Base-by-base conservation (phyloP, 2,329 filamentous ascomycete genomes). In the Colletotrichum caudatum region DNA sequence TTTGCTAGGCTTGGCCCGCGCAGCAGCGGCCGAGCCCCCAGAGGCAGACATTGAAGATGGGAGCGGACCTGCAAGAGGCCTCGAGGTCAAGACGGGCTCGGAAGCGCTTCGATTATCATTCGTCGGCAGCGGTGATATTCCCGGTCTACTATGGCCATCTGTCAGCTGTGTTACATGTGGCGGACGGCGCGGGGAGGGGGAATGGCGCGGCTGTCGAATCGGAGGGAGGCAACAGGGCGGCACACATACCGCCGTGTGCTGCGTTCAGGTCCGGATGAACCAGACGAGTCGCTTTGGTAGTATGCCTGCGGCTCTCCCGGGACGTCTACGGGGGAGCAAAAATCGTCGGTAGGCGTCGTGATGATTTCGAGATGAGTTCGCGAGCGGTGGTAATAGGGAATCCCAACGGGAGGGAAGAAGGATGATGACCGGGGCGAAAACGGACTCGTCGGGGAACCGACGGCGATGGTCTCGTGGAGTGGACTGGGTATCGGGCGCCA, bases 101-200 rank as follows among this genome's bases (percentile, higher is more conserved):
- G 83, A 83, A 67, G 81, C 80, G 78, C 80, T 84, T 81, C 81
- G 82, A 71, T 76, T 81, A 74, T 87, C 87, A 88, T 89, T 85
- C 84, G 86, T 80, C 77, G 78, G 71, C 64, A 74, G 75, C 29
- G 76, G 75, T 33, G 75, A 77, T 41, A 75, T 62, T 46, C 66
- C 77, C 37, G 76, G 74, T 75, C 81, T 82, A 67, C 44, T 74
- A 41, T 23, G 61, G 39, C 20, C 41, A 29, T 39, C 48, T 60
- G 69, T 72, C 54, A 72, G 69, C 54, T 35, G 59, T 71, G 67
- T 41, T 41, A 50, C 67, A 44, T 44, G 29, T 53, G 65, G 64
- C 66, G 41, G 54, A 61, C 66, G 41, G 54, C n/a, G 60, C 48
- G 54, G 59, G 37, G 37, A 33, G 53, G 12, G 35, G 33, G 5